Base-by-base conservation (phyloP, 164 flowering plant genomes). In the Vitis rupestris region DNA sequence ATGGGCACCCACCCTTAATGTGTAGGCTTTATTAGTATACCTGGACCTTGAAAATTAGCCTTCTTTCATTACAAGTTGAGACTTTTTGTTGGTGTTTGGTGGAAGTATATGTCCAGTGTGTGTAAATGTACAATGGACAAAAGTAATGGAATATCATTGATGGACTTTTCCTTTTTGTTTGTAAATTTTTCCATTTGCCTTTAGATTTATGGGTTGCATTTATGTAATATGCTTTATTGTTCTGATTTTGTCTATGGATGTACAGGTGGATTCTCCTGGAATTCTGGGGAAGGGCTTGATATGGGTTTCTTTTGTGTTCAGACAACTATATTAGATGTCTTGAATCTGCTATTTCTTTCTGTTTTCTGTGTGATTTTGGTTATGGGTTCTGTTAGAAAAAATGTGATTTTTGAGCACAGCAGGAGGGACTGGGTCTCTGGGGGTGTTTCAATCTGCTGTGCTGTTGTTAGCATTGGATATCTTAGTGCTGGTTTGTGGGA, bases 381-480 rank as follows among this genome's bases (percentile, higher is more conserved):
- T 52, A 23, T 68, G 11, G 62, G 69, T 31, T 63, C n/a, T 59
- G 11, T 65, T 13, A 75, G 73, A 58, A 77, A 66, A 48, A 52
- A 64, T 15, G 23, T 16, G 6, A 65, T 59, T 23, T 23, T 23
- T 23, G 27, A 1, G 27, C 14, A 23, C 66, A 44, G 30, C 1
- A 82, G 69, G 49, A 81, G 62, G 57, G 69, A 68, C 31, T 61
- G 78, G 74, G 31, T 72, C 16, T 73, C 56, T 58, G 15, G 57
- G 23, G 67, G 52, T 61, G 76, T 74, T 65, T 80, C 85, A 9
- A 51, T 72, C 7, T 82, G 78, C 50, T 82, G 81, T 72, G 70
- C 70, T 47, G 44, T 77, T 50, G 51, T 61, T 6, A 63, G 82
- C 70, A 56, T 82, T 64, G 72, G 71, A 4, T 80, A 81, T 64